Evolutionary conservation across 2,329 filamentous ascomycete species (phyloP).

Genomic region (Monosporascus ibericus): DNA sequence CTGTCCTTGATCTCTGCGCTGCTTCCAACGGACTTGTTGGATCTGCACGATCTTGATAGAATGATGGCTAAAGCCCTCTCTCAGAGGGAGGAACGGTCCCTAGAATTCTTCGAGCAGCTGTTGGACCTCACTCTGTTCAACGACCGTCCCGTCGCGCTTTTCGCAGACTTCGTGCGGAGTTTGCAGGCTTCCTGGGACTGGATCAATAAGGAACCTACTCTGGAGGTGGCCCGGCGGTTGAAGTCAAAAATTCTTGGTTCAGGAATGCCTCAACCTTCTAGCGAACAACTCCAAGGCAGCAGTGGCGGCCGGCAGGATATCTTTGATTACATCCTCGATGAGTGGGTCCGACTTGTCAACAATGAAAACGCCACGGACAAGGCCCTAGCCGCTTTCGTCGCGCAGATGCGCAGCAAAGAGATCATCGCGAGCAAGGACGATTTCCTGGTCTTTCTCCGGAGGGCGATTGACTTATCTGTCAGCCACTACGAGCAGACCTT

Average conservation of each 20-base stretch:
- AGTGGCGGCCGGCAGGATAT: constrained; percentile 64
- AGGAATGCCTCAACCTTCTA: constrained; percentile 30
- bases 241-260: constrained; percentile 53
- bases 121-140: constrained; percentile 74
- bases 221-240: constrained; percentile 61
- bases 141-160: constrained; percentile 70
- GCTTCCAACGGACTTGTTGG: constrained; percentile 53
- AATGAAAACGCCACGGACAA: constrained; percentile 71
- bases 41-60: constrained; percentile 61
- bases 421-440: constrained; percentile 71
- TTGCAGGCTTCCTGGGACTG: constrained; percentile 76
- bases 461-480: constrained; percentile 74
- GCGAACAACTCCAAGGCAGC: constrained; percentile 49
- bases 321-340: constrained; percentile 90
- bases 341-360: constrained; percentile 82
- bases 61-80: constrained; percentile 68
- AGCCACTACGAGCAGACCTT: constrained; percentile 69
- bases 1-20: constrained; percentile 52
- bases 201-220: constrained; percentile 66
- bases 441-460: constrained; percentile 71
- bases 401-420: constrained; percentile 71
- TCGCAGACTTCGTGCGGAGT: constrained; percentile 79
- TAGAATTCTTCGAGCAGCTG: constrained; percentile 75
- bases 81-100: constrained; percentile 62
- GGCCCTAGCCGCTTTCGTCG: constrained; percentile 68